Evolutionary conservation across 176 grass and related monocot genomes (phyloP).

Genomic region (Luzula sylvatica): DNA sequence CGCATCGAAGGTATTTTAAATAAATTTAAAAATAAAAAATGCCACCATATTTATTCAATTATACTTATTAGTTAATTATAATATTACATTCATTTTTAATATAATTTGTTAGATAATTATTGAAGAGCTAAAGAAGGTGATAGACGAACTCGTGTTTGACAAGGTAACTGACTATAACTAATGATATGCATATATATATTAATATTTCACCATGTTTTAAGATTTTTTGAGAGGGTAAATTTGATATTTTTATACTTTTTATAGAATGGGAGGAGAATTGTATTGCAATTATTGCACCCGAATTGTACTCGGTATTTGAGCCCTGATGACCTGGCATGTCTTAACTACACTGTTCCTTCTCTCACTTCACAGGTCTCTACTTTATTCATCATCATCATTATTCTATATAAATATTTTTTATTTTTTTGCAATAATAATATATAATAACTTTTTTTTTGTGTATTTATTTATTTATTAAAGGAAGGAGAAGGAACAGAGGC

Average conservation of each 20-base stretch:
- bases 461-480: conserved; percentile 5
- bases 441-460: background rate
- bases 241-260: background rate
- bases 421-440: background rate
- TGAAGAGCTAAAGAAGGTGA: conserved; percentile 43
- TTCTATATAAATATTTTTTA: conserved; percentile 1
- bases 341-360: conserved; percentile 63
- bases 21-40: background rate
- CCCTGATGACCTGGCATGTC: conserved; percentile 56
- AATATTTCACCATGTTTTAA: background rate
- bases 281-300: conserved; percentile 75
- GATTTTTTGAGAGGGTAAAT: background rate
- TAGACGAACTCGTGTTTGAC: conserved; percentile 66
- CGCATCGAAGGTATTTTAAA: conserved; percentile 37
- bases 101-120: conserved; percentile 48
- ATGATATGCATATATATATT: background rate
- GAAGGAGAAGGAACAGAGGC: conserved; percentile 8
- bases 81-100: conserved; percentile 13
- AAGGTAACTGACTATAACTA: conserved; percentile 37
- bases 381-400: background rate
- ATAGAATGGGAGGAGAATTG: conserved; percentile 75
- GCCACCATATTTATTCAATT: background rate
- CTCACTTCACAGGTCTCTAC: conserved; percentile 49
- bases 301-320: conserved; percentile 59
- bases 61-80: background rate